Evolutionary conservation across 768 basidiomycete genomes (phyloP).

Genomic region (Dictyophora rubrovolvata): DNA sequence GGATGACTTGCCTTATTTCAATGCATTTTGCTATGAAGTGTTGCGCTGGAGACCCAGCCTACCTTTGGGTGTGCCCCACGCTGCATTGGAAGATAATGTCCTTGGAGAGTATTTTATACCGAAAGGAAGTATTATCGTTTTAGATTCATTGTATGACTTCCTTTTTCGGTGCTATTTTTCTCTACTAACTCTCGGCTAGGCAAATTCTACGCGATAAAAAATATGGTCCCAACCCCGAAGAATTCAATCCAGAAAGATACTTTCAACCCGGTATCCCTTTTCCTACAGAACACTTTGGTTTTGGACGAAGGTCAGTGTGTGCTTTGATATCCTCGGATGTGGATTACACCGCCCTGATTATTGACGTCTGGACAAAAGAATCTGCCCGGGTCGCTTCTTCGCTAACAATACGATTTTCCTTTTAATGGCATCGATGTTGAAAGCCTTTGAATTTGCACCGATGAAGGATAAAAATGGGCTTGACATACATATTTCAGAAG

Average conservation of each 20-base stretch:
- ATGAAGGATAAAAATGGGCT: not conserved
- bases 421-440: not conserved
- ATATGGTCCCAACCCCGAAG: slow-evolving; percentile 17
- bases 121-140: slow-evolving; percentile 15
- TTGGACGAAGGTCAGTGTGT: slow-evolving; percentile 1
- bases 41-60: slow-evolving; percentile 36
- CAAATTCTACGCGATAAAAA: slow-evolving; percentile 16
- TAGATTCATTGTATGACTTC: slow-evolving; percentile 15
- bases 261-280: slow-evolving; percentile 1
- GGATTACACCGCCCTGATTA: not conserved
- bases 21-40: slow-evolving; percentile 21
- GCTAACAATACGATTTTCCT: not conserved
- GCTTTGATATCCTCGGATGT: not conserved
- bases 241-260: slow-evolving; percentile 16
- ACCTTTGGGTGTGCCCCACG: slow-evolving; percentile 17
- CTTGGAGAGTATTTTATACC: slow-evolving; percentile 19
- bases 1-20: slow-evolving; percentile 33
- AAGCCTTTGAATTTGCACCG: not conserved
- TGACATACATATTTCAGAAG: not conserved
- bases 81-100: not conserved
- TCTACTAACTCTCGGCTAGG: slow-evolving; percentile 14
- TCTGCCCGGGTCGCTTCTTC: slow-evolving; percentile 1
- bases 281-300: not conserved
- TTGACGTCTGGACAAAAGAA: not conserved
- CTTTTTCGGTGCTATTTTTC: not conserved